phyloP scores from a whole-genome alignment of 2,329 filamentous ascomycete genomes.

The Ceratocystis lukuohia region DNA sequence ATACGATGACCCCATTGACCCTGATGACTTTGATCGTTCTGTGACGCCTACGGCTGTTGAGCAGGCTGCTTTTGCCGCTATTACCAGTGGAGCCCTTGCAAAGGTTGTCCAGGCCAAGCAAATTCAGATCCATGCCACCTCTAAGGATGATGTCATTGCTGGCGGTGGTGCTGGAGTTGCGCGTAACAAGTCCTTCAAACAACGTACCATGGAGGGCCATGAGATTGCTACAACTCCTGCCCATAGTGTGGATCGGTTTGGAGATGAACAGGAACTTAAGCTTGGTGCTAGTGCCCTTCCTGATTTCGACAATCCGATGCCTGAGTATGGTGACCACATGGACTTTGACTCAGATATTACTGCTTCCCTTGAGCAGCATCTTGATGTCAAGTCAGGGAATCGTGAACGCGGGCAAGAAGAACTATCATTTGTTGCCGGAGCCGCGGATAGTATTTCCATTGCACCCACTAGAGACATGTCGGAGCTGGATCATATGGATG shows the following conservation, averaged over 20 bases:
- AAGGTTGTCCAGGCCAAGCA: conserved; percentile 39
- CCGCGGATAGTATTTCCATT: conserved; percentile 17
- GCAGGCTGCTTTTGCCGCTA: conserved; percentile 30
- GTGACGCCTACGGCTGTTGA: conserved; percentile 43
- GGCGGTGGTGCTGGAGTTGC: conserved; percentile 36
- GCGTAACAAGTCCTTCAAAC: conserved; percentile 52
- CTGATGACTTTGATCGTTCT: conserved; percentile 21
- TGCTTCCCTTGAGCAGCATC: conserved; percentile 66
- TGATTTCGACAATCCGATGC: conserved; percentile 55
- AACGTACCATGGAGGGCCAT: conserved; percentile 45
- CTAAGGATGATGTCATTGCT: conserved; percentile 23
- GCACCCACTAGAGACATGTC: conserved; percentile 9
- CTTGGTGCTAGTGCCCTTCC: conserved; percentile 60
- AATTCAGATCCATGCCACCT: conserved; percentile 21
- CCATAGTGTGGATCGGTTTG: conserved; percentile 45
- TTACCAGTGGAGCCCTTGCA: conserved; percentile 42
- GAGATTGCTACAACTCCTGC: conserved; percentile 42
- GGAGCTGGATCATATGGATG: conserved; percentile 2
- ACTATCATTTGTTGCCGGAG: conserved; percentile 17
- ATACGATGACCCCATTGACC: conserved; percentile 1
- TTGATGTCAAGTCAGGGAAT: conserved; percentile 27
- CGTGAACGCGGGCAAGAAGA: conserved; percentile 18
- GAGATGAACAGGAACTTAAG: conserved; percentile 32
- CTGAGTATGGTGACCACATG: conserved; percentile 56
- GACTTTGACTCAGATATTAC: conserved; percentile 63